Evolutionary conservation across 2,329 filamentous ascomycete genomes (phyloP), one percentile per base, ranked within the genome.

Genomic region (Fusarium bactridioides): DNA sequence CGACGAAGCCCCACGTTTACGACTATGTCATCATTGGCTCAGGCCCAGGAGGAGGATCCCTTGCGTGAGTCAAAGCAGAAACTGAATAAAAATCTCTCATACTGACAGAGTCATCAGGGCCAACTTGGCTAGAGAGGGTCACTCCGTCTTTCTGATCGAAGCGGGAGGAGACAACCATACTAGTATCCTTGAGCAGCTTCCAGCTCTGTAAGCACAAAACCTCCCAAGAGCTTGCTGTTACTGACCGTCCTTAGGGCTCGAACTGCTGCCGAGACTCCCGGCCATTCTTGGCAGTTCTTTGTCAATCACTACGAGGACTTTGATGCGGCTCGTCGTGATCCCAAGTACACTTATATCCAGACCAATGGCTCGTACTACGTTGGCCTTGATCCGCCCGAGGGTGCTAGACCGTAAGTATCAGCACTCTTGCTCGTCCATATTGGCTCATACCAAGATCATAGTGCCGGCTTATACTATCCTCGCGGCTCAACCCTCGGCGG

Each of bases 311-410:
- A 64, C 40, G 6, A 65, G 4, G 63, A 65, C 10, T 65, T 65
- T 9, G 61, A 58, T 4, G 48, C 21, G 6, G 63, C 63, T 10
- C 63, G 61, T 4, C 61, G 61, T 3, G 61, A 65, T 38, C 61
- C 61, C 0, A 65, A 65, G 31, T 65, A 58, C 8, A 66, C 63
- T 23, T 66, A 66, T 11, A 65, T 65, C 12, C 63, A 65, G 25
- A 43, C 61, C 31, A 66, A 66, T 6, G 61, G 63, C 0, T 65
- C 61, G 0, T 66, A 66, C 50, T 66, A 66, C 5, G 43, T 65
- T 19, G 61, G 63, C 1, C 61, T 66, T 16, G 63, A 66, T n/a
- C 63, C 63, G 0, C 63, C 63, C 0, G 51, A 59, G 4, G 63
- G 63, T 12, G 50, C 63, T 9, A 59, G 27, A 1, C 63, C 63